Evolutionary conservation across 1,139 yeast genomes (phyloP).

Genomic region (Taiozyma onychis): DNA sequence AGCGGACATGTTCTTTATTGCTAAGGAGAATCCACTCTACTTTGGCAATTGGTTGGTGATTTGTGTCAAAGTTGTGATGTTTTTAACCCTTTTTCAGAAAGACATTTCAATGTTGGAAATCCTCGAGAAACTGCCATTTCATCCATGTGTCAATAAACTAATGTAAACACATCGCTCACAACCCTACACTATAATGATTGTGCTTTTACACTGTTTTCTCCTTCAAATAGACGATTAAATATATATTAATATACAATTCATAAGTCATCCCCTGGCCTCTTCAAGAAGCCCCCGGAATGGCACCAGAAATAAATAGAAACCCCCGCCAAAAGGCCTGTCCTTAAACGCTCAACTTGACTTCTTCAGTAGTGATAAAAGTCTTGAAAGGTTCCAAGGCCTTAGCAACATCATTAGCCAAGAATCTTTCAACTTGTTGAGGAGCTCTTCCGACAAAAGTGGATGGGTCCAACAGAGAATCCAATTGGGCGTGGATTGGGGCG

Average conservation of each 20-base stretch:
- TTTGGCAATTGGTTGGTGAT: constrained; percentile 2
- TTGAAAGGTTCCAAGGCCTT: constrained; percentile 72
- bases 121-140: too few species aligned
- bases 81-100: neutral
- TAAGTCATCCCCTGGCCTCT: neutral
- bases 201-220: too few species aligned
- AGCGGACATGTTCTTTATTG: neutral
- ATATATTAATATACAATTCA: neutral
- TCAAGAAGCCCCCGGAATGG: neutral
- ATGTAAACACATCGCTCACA: too few species aligned
- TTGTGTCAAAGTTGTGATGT: neutral
- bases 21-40: constrained; percentile 22
- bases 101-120: too few species aligned
- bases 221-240: too few species aligned
- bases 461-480: constrained; percentile 81
- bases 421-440: constrained; percentile 95
- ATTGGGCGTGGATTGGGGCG: constrained; percentile 81
- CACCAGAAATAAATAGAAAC: neutral
- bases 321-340: too few species aligned
- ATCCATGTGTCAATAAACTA: too few species aligned
- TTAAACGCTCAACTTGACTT: constrained; percentile 55
- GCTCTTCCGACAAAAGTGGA: constrained; percentile 97
- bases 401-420: constrained; percentile 77
- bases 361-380: constrained; percentile 53
- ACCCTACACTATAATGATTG: too few species aligned